Evolutionary conservation across 805 yeast genomes (phyloP), one percentile per base, ranked within the genome.

Genomic region (Limtongozyma cylindracea): DNA sequence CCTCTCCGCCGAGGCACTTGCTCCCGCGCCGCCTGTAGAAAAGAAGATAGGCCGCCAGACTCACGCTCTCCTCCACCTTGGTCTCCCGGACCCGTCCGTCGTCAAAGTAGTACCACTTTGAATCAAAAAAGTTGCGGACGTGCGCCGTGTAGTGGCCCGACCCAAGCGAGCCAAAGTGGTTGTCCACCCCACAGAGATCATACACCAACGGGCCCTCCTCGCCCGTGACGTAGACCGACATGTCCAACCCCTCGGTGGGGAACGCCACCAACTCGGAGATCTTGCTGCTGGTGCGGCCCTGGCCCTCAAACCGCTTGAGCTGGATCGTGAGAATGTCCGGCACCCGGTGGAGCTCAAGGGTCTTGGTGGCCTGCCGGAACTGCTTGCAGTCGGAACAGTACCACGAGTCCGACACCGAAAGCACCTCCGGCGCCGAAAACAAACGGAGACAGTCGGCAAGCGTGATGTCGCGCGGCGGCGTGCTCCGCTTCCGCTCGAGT

Each of bases 131-230:
- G 36, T 82, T 82, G 39, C 70, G 72, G 1, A 62, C 93, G 35
- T 66, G 71, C 0, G 96, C 74, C 1, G 98, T 88, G 43, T 88
- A 84, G 48, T 88, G 96, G 2, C 98, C 96, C 4, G 96, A 96
- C 1, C 96, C 95, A 11, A 84, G 50, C 1, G 95, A 94, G 22
- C 96, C 98, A 39, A 57, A 80, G 38, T 88, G 98, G 39, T 84
- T 88, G 39, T 82, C 96, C 12, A 88, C 94, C 0, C 88, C 96
- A 33, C 76, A 56, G 29, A 88, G 49, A 38, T 88, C 96, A 42
- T 84, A 84, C 1, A 74, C 38, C n/a, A 37, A 23, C 20, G 41
- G 45, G 19, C 31, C 24, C 4, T 33, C 36, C 34, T 48, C 9
- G 40, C 38, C 48, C 6, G 47, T 46, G 4, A 76, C 54, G 31